A percentile compares a stretch with the other conserved stretches of the same genome.
Evolutionary conservation across 2,329 filamentous ascomycete species (phyloP).

Genomic region (Metarhizium rileyi): DNA sequence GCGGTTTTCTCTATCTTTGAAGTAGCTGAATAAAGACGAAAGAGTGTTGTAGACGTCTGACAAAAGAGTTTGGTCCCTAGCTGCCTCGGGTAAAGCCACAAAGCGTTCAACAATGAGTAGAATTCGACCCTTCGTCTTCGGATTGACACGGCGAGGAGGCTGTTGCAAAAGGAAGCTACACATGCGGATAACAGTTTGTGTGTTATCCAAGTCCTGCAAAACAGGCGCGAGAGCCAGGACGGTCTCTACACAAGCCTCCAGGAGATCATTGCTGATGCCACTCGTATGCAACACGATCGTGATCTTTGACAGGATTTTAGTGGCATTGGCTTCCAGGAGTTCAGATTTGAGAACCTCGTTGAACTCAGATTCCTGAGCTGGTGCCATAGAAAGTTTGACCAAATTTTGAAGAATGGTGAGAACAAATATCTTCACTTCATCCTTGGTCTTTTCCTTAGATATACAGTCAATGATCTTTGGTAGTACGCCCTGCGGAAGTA

Average conservation of each 20-base stretch:
- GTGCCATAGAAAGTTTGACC: constrained; percentile 47
- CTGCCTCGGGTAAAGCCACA: constrained; percentile 49
- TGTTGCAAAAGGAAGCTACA: constrained; percentile 75
- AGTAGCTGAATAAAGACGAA: constrained; percentile 79
- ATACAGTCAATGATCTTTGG: constrained; percentile 64
- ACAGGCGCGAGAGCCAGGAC: constrained; percentile 68
- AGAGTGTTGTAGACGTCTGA: constrained; percentile 62
- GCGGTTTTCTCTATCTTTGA: constrained; percentile 72
- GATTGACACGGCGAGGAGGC: constrained; percentile 72
- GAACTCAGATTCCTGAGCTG: constrained; percentile 44
- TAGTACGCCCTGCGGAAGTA: constrained; percentile 52
- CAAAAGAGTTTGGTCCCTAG: constrained; percentile 37
- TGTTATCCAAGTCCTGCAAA: constrained; percentile 57
- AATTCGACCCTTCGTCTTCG: constrained; percentile 72
- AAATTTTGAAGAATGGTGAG: constrained; percentile 66
- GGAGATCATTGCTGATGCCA: constrained; percentile 58
- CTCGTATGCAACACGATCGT: constrained; percentile 54
- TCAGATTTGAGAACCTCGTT: constrained; percentile 46
- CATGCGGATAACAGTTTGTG: constrained; percentile 69
- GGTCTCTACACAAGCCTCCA: constrained; percentile 69
- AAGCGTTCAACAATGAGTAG: constrained; percentile 75
- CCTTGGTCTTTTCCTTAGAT: constrained; percentile 63
- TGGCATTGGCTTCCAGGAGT: constrained; percentile 46
- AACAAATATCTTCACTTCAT: constrained; percentile 76
- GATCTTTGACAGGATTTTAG: constrained; percentile 56